phyloP scores from a whole-genome alignment of 257 asterid species.

The Nicotiana tomentosiformis region DNA sequence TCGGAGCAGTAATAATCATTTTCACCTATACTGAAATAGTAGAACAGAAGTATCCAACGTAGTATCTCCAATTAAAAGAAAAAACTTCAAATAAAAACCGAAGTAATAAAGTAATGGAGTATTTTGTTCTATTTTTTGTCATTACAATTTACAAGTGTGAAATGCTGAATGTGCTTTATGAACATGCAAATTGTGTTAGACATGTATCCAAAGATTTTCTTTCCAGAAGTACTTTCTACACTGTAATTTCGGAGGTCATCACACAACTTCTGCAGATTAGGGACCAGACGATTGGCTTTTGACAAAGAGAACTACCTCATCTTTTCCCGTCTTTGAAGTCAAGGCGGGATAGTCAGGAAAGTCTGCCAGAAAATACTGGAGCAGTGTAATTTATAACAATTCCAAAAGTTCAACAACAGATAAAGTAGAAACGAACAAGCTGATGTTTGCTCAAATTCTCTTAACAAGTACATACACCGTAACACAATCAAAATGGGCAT shows the following conservation, averaged over 20 bases:
- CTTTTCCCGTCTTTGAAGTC: not conserved
- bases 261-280: not conserved
- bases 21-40: not conserved
- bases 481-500: not conserved
- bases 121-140: not conserved
- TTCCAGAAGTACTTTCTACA: not conserved
- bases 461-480: not conserved
- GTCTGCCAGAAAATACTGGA: not conserved
- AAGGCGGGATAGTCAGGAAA: not conserved
- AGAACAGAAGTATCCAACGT: not conserved
- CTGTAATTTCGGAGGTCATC: not conserved
- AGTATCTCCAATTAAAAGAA: not conserved
- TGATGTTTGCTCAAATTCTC: not conserved
- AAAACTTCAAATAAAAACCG: not conserved
- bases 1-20: not conserved
- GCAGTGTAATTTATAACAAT: not conserved
- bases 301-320: not conserved
- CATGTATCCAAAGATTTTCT: not conserved
- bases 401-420: not conserved
- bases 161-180: not conserved
- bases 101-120: not conserved
- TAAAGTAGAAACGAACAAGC: not conserved
- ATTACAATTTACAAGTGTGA: not conserved
- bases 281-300: not conserved
- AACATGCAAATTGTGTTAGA: too few species aligned